Evolutionary conservation across 192 early-diverging fungal species (phyloP).

Genomic region (Physocladia obscura): DNA sequence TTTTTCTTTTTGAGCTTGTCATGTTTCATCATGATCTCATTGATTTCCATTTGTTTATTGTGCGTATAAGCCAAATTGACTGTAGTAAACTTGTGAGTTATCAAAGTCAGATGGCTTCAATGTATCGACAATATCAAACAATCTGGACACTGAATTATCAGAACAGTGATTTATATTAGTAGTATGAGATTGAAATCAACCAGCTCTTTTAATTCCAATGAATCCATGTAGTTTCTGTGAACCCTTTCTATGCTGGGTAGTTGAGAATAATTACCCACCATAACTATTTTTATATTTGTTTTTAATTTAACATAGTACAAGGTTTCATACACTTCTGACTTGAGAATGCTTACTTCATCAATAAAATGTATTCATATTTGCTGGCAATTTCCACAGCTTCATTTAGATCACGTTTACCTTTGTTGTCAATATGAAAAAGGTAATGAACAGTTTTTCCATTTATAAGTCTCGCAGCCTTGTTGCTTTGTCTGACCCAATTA

Average conservation of each 20-base stretch:
- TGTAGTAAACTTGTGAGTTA: neutral
- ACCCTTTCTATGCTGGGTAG: neutral
- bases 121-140: neutral
- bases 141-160: neutral
- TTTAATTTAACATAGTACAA: neutral
- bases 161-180: neutral
- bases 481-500: neutral
- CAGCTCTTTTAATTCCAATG: no score
- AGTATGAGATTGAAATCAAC: neutral
- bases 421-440: neutral
- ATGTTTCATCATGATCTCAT: neutral
- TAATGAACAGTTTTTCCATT: neutral
- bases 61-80: neutral
- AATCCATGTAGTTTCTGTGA: neutral
- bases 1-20: no score
- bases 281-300: neutral
- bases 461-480: neutral
- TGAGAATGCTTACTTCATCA: neutral
- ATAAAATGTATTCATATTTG: neutral
- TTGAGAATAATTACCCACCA: neutral
- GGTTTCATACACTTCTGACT: neutral
- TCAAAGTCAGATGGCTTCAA: no score
- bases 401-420: neutral
- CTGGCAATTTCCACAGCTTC: neutral
- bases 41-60: neutral